Percentiles rank a stretch among this genome's conserved stretches.
Conservation (phyloP, 345 rosid species). For the Zanthoxylum bungeanum region DNA sequence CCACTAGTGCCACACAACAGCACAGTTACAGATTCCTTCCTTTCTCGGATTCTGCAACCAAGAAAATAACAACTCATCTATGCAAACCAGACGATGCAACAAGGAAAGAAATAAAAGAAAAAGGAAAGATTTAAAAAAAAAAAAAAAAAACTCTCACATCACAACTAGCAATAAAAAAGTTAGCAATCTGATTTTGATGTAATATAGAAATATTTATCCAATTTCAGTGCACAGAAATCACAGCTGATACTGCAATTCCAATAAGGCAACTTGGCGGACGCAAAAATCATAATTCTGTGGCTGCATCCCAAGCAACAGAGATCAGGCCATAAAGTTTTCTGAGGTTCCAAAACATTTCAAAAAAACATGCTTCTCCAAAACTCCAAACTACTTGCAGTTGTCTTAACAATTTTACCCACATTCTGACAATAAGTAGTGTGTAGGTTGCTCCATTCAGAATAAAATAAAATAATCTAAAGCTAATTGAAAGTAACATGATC, state of each 20-base stretch:
- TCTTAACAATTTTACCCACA: neutral
- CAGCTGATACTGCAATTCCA: neutral
- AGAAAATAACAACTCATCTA: slow-evolving; percentile 15
- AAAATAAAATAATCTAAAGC: neutral
- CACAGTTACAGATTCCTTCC: slow-evolving; percentile 95
- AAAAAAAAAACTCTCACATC: neutral
- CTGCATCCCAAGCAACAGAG: neutral
- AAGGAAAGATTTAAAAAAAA: neutral
- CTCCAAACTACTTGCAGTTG: neutral
- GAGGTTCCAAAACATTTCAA: neutral
- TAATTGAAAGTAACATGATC: neutral
- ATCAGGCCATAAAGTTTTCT: neutral
- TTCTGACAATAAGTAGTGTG: neutral
- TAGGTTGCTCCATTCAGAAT: neutral
- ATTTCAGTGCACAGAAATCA: neutral
- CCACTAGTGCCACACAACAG: slow-evolving; percentile 99
- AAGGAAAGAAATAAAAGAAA: neutral
- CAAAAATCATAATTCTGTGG: neutral
- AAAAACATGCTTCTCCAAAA: neutral
- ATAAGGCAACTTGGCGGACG: neutral
- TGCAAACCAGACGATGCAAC: neutral
- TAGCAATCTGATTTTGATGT: neutral
- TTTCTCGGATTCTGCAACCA: slow-evolving; percentile 90
- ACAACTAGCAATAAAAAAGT: neutral
- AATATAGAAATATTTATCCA: neutral